phyloP scores from a whole-genome alignment of 2,329 filamentous ascomycete species.

The Sporothrix humicola region DNA sequence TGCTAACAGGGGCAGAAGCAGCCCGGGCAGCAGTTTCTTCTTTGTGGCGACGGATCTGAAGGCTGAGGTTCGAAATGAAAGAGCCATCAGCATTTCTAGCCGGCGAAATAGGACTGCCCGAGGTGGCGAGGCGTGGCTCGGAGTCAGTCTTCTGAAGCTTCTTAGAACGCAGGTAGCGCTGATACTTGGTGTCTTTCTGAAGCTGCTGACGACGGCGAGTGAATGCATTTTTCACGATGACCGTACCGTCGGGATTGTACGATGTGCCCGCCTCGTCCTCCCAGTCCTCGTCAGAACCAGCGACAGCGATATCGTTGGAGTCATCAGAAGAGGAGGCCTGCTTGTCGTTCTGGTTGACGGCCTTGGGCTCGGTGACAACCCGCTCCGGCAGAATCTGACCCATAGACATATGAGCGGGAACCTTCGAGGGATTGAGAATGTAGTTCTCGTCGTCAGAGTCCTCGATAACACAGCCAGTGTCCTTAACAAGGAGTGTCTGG shows the following conservation, averaged over 20 bases:
- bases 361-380: too few species aligned
- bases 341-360: too few species aligned
- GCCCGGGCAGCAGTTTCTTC: background rate
- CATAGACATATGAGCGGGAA: too few species aligned
- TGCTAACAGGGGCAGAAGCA: too few species aligned
- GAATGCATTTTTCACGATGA: background rate
- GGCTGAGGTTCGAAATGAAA: constrained; percentile 27
- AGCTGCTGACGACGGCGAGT: background rate
- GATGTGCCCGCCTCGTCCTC: constrained; percentile 21
- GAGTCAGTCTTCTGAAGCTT: background rate
- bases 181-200: background rate
- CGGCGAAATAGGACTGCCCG: background rate
- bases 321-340: too few species aligned
- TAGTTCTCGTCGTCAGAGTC: background rate
- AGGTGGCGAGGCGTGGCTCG: background rate
- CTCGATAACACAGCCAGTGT: background rate
- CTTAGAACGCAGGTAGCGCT: background rate
- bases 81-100: constrained; percentile 22
- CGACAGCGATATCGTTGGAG: background rate
- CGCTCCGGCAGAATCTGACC: too few species aligned
- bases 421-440: too few species aligned
- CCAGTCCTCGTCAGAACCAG: constrained; percentile 19
- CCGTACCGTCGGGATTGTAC: background rate
- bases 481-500: too few species aligned
- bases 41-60: constrained; percentile 16